phyloP scores from a whole-genome alignment of 1,284 basidiomycete genomes.

The Sporisorium iseilematis-ciliati region DNA sequence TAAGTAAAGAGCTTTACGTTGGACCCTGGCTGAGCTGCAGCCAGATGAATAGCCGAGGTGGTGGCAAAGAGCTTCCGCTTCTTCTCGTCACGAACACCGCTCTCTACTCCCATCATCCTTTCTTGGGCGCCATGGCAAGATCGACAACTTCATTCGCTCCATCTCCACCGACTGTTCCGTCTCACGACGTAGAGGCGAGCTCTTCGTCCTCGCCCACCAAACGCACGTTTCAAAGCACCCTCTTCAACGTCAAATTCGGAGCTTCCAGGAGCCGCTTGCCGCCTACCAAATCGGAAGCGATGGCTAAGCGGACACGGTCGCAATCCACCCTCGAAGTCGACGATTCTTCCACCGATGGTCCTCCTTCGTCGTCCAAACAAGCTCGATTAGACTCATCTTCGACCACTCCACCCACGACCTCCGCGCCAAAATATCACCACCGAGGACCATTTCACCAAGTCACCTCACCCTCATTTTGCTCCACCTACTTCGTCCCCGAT shows the following conservation, averaged over 20 bases:
- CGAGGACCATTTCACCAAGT: conserved; percentile 53
- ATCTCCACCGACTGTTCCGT: conserved; percentile 7
- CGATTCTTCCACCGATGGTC: background rate
- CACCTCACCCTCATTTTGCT: conserved; percentile 25
- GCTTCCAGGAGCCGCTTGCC: conserved; percentile 27
- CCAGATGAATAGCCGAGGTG: conserved; percentile 20
- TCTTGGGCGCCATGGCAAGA: conserved; percentile 11
- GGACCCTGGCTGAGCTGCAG: conserved; percentile 5
- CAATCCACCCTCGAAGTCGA: background rate
- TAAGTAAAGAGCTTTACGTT: background rate
- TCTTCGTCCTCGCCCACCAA: conserved; percentile 18
- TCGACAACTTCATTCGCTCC: conserved; percentile 20
- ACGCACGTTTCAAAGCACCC: conserved; percentile 40
- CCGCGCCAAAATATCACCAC: conserved; percentile 38
- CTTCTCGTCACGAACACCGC: background rate
- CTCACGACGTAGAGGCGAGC: background rate
- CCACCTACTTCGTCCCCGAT: conserved; percentile 25
- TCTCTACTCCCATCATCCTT: background rate
- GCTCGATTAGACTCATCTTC: background rate
- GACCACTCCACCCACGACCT: background rate
- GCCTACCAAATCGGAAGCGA: conserved; percentile 8
- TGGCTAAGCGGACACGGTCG: conserved; percentile 23
- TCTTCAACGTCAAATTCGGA: conserved; percentile 49
- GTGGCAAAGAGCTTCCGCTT: conserved; percentile 13
- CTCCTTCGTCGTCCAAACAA: conserved; percentile 2